Evolutionary conservation across 306 rosid genomes (phyloP), one percentile per base, ranked within the genome.

Genomic region (Casuarina cunninghamiana): DNA sequence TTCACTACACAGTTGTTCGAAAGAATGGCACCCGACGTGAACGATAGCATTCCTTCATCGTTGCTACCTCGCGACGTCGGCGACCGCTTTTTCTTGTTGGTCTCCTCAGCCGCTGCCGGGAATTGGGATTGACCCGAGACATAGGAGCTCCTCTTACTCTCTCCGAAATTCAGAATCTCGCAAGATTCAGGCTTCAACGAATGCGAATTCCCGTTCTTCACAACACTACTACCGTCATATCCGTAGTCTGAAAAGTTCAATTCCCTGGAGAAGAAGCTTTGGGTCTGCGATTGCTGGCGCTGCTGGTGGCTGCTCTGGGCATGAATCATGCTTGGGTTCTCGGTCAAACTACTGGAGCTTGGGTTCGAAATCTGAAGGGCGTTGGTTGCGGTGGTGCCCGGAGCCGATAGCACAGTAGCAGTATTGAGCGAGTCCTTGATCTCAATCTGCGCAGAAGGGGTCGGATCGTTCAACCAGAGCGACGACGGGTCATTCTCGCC

Each of bases 11-110:
- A 88, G 2, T 84, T 19, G 0, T 85, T 62, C 4, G 97, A 93
- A 15, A 94, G 77, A 75, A 95, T 78, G 82, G 85, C 89, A n/a
- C 89, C 96, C 1, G 99, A 96, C 38, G 93, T 91, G 73, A 96
- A 96, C 2, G 99, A 96, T n/a, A 96, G 88, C 87, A 96, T 87
- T 17, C 97, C 99, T 5, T 96, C 99, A 0, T 93, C 98, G 76
- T 89, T 85, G 50, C 94, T 90, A 1, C 95, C 84, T 10, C 90
- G 86, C 2, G 99, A 89, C 46, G 91, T 73, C 17, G 97, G 96
- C 0, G 97, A 91, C 50, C 79, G 84, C 87, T 80, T 88, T 91
- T 85, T 92, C 49, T 88, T 89, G 63, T 68, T 85, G 4, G 54
- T 80, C 16, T 48, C 73, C 60, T 84, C 78, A 50, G 65, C 97